Evolutionary conservation across 495 filamentous ascomycete genomes (phyloP), one percentile per base, ranked within the genome.

Genomic region (Talaromyces liani): DNA sequence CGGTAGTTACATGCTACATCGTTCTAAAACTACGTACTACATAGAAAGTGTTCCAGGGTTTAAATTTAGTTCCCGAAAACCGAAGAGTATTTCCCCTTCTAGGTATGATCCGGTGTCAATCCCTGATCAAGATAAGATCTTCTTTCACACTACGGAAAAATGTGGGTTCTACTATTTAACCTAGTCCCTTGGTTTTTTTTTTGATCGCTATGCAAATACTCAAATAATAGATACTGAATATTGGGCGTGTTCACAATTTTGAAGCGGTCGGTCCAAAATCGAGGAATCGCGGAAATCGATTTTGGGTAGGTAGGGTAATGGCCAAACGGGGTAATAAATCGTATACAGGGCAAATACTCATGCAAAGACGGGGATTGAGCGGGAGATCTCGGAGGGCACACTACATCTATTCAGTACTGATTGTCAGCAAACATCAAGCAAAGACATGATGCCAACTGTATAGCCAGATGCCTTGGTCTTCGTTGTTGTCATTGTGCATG

Each of bases 11-110:
- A 45, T 45, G 6, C 8, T 36, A 34, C 22, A 24, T 24, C 33
- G 33, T 36, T 12, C 9, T 36, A 31, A 31, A 7, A 31, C 29
- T 31, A 31, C 29, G 5, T 51, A 12, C 47, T 51, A 12, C 47
- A 51, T 9, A 51, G n/a, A 3, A 4, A 22, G 47, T 18, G 16
- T 14, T 54, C 51, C 7, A 25, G 51, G 7, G n/a, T 16, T 54
- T 29, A 29, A 22, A 29, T 56, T 56, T 56, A 31, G 53, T 56
- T 14, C 22, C 53, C 53, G 53, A 56, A 27, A n/a, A 14, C 53
- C 22, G 16, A 29, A 29, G 56, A 58, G 56, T 58, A 20, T 9
- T 36, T 58, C 27, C 56, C 56, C 34, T 58, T 58, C 31, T 58
- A 16, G 56, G 56, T 10, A 58, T 36, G 7, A 36, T 24, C 14